Evolutionary conservation across 176 grass and related monocot genomes (phyloP).

Genomic region (Avena eriantha): DNA sequence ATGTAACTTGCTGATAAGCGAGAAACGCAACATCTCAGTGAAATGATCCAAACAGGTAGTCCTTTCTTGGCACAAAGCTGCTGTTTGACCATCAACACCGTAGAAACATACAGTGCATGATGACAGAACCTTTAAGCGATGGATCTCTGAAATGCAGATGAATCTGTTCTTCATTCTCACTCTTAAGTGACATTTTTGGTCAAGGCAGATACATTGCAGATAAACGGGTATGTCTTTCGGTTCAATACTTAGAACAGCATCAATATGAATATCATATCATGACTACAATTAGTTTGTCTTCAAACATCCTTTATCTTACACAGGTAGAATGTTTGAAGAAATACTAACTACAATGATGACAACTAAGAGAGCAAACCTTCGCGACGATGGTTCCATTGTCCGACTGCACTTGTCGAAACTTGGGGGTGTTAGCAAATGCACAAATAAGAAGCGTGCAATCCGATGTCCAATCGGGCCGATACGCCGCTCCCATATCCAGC

Average conservation of each 20-base stretch:
- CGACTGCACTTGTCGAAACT: conserved; percentile 78
- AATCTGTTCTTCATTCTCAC: conserved; percentile 14
- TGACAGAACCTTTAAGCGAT: background rate
- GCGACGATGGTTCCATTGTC: conserved; percentile 86
- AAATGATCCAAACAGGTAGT: background rate
- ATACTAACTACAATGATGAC: background rate
- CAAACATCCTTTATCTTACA: too few species aligned
- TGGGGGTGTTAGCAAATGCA: conserved; percentile 86
- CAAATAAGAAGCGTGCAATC: conserved; percentile 94
- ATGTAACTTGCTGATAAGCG: background rate
- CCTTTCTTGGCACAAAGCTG: background rate
- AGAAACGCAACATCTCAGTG: background rate
- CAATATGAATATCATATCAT: background rate
- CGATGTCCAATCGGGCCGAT: conserved; percentile 76
- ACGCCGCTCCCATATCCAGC: conserved; percentile 88
- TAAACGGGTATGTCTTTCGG: background rate
- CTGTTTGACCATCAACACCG: background rate
- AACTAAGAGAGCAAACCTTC: conserved; percentile 53
- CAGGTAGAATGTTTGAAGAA: background rate
- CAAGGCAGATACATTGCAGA: background rate
- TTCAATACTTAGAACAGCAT: conserved; percentile 12
- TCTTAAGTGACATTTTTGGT: background rate
- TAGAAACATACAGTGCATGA: background rate
- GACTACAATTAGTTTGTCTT: too few species aligned
- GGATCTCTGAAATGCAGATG: background rate